These are phyloP conservation scores for Trypanosomatidae sp. DNA, from an alignment of 208 protist species.

Conservation along the genomic window DNA sequence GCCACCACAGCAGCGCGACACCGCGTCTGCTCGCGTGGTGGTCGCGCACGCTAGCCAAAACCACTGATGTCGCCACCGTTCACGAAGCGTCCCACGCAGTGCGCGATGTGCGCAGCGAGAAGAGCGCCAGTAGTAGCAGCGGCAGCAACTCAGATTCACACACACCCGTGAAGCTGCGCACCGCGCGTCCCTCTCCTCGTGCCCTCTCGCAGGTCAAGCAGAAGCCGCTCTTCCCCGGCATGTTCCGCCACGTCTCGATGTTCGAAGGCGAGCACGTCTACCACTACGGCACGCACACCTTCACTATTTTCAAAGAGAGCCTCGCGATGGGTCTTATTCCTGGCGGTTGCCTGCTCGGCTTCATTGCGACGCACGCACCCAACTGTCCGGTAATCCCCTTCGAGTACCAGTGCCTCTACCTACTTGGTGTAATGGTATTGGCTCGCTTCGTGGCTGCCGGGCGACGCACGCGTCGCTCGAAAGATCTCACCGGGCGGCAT, in stretches of 20 bases:
- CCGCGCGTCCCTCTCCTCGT: conserved; percentile 13
- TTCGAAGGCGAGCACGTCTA: conserved; percentile 84
- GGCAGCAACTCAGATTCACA: neutral
- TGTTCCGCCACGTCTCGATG: conserved; percentile 40
- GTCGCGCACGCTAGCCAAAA: too few relatives aligned
- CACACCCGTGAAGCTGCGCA: conserved; percentile 9
- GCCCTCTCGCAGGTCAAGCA: conserved; percentile 68
- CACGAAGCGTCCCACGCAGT: too few relatives aligned
- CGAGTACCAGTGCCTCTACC: conserved; percentile 36
- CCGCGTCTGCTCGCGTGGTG: too few relatives aligned
- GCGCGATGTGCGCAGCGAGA: too few relatives aligned
- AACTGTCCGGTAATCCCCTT: conserved; percentile 31
- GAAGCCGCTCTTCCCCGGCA: conserved; percentile 60
- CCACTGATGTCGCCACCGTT: too few relatives aligned
- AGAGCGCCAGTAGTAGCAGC: neutral
- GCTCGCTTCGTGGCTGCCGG: conserved; percentile 52
- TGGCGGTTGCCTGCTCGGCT: conserved; percentile 54
- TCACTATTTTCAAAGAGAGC: conserved; percentile 57
- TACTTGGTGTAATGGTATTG: conserved; percentile 24
- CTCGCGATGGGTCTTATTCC: conserved; percentile 52
- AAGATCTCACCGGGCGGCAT: conserved; percentile 51
- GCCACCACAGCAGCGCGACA: too few relatives aligned
- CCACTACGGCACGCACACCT: conserved; percentile 71
- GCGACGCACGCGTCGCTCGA: conserved; percentile 30
- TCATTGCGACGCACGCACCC: conserved; percentile 35